phyloP scores from a whole-genome alignment of 140 eudicot genomes.

The Anethum foeniculum region DNA sequence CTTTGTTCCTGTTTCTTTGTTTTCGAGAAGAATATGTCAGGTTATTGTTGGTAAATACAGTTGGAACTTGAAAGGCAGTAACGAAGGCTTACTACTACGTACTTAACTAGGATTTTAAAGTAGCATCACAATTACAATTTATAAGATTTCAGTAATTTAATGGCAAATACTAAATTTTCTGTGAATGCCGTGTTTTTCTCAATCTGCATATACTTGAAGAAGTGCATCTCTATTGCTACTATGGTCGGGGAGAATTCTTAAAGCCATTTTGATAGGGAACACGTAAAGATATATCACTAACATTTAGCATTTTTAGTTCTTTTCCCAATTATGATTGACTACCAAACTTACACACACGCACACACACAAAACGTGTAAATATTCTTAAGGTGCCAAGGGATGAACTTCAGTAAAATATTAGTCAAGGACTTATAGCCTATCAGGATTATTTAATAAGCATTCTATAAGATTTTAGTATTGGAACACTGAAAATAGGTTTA shows the following conservation, averaged over 20 bases:
- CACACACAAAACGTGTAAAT: neutral
- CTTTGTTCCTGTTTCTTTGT: neutral
- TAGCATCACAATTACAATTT: neutral
- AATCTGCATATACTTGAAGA: neutral
- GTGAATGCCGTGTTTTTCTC: neutral
- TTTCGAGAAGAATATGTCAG: neutral
- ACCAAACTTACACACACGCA: neutral
- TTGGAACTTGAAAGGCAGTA: neutral
- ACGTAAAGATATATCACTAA: neutral
- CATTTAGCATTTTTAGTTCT: neutral
- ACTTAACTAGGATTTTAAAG: neutral
- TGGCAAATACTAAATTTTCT: neutral
- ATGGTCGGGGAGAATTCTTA: neutral
- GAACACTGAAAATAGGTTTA: neutral
- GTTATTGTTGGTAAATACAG: neutral
- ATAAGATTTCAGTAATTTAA: neutral
- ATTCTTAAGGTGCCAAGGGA: neutral
- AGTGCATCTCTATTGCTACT: neutral
- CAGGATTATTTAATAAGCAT: neutral
- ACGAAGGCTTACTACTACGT: neutral
- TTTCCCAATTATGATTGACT: neutral
- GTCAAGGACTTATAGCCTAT: neutral
- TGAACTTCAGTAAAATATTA: neutral
- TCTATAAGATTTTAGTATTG: neutral
- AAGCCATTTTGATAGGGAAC: neutral